Conservation (phyloP, 2,329 filamentous ascomycete species). For the Trichoderma arundinaceum region DNA sequence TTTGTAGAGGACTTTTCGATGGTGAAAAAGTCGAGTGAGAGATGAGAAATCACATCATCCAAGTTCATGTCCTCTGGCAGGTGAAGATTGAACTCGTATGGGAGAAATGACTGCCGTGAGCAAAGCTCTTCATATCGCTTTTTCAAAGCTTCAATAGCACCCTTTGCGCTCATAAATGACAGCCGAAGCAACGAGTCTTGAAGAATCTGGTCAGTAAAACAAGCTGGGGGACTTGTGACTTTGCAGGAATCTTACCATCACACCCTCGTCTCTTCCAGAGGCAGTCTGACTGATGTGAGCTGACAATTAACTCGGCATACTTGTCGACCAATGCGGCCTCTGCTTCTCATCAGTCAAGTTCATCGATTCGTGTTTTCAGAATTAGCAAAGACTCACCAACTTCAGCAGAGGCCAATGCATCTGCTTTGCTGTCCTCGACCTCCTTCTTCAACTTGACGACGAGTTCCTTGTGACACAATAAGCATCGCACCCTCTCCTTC, state of each 20-base stretch:
- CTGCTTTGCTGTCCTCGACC: constrained; percentile 60
- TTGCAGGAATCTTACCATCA: constrained; percentile 65
- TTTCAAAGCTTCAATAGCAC: constrained; percentile 63
- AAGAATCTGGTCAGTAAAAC: constrained; percentile 1
- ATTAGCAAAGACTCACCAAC: constrained; percentile 50
- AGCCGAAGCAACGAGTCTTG: constrained; percentile 65
- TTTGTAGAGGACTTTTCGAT: constrained; percentile 40
- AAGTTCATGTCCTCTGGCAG: constrained; percentile 60
- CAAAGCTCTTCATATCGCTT: constrained; percentile 69
- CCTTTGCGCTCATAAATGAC: constrained; percentile 65
- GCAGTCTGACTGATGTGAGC: constrained; percentile 80
- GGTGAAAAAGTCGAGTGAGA: constrained; percentile 62
- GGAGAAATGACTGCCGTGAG: constrained; percentile 59
- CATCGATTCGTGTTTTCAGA: not conserved
- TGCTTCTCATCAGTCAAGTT: constrained; percentile 35
- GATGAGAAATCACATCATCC: constrained; percentile 54
- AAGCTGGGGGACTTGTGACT: too few relatives aligned
- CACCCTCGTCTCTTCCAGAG: constrained; percentile 88
- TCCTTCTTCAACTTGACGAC: constrained; percentile 76
- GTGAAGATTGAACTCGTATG: constrained; percentile 66
- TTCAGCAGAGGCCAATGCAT: constrained; percentile 63
- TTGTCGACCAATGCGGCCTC: constrained; percentile 74
- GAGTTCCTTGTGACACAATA: constrained; percentile 82
- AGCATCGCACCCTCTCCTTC: constrained; percentile 83
- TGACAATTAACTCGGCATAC: constrained; percentile 74